Evolutionary conservation across 2,329 filamentous ascomycete species (phyloP), one percentile per base, ranked within the genome.

Genomic region (Aulographum hederae): DNA sequence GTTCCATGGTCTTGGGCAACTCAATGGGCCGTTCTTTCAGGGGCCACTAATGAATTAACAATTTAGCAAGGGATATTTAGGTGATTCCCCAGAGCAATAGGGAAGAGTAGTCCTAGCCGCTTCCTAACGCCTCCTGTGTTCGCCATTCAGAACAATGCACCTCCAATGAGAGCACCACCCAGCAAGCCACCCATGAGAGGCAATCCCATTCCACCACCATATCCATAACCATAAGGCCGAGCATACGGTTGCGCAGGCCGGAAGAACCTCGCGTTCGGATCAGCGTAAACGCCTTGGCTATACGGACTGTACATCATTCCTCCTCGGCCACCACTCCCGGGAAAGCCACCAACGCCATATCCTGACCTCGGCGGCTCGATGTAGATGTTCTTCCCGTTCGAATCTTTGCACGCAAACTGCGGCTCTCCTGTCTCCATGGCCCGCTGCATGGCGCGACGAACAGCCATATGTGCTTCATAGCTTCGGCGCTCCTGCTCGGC

Each of bases 401-500:
- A 43, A 43, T 73, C 67, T 38, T 61, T 62, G 23, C 67, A 62
- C 1, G 73, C 39, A 10, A 62, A 53, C 38, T 71, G 67, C 11
- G 68, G 67, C 43, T 67, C 48, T 1, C 67, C 67, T 0, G 67
- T 69, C 38, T 63, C 43, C 37, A 62, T 51, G 1, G 67, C 67
- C 11, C 50, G 49, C 6, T 52, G 43, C 55, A 73, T 63, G 1
- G 62, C 65, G 4, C 55, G 46, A 1, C 68, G 56, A 18, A 67
- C 52, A 5, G 53, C 47, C 34, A 62, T 43, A 40, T 73, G 67
- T 26, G 58, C 56, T 21, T 60, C 47, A 42, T 72, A 71, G n/a
- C 58, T 53, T 28, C 56, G 46, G 3, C 48, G 53, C 45, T 73
- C 69, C 19, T 61, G 51, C 33, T 61, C 54, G 2, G 56, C 65